phyloP scores from a whole-genome alignment of 2,329 filamentous ascomycete species.

The Zasmidium cellare region DNA sequence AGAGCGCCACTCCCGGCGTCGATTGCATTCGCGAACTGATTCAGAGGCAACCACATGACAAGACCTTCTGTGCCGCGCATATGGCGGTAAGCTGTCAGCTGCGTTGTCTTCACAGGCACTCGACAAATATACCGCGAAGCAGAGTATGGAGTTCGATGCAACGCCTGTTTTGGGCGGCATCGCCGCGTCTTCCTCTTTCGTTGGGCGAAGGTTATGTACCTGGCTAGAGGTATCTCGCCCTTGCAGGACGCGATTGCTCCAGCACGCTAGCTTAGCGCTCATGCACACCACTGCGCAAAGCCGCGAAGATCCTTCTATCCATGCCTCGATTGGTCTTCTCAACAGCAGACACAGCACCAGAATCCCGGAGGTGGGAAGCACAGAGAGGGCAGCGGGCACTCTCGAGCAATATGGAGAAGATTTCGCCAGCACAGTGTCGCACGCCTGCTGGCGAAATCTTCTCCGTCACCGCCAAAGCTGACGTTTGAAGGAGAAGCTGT shows the following conservation, averaged over 20 bases:
- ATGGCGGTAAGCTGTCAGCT: background rate
- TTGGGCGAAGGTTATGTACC: slow-evolving; percentile 20
- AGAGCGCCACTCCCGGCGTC: background rate
- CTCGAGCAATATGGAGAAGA: slow-evolving; percentile 5
- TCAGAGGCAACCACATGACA: background rate
- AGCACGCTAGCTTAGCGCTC: slow-evolving; percentile 23
- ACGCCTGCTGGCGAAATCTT: slow-evolving; percentile 5
- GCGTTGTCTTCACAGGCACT: background rate
- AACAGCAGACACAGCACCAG: slow-evolving; percentile 3
- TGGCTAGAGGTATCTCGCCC: slow-evolving; percentile 24
- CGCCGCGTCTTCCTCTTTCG: background rate
- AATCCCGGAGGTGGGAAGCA: slow-evolving; percentile 16
- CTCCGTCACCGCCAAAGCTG: slow-evolving; percentile 15
- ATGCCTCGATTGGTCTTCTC: slow-evolving; percentile 12
- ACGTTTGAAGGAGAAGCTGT: slow-evolving; percentile 22
- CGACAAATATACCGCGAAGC: background rate
- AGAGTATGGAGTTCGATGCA: background rate
- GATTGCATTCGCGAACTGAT: background rate
- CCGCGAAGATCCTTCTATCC: slow-evolving; percentile 19
- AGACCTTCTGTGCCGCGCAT: background rate
- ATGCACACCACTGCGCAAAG: slow-evolving; percentile 24
- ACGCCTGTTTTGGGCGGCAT: background rate
- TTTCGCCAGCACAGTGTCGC: slow-evolving; percentile 13
- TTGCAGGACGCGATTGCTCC: slow-evolving; percentile 23
- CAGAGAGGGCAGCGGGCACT: slow-evolving; percentile 14